Evolutionary conservation across 495 filamentous ascomycete genomes (phyloP).

Genomic region (Podospora pseudopauciseta): DNA sequence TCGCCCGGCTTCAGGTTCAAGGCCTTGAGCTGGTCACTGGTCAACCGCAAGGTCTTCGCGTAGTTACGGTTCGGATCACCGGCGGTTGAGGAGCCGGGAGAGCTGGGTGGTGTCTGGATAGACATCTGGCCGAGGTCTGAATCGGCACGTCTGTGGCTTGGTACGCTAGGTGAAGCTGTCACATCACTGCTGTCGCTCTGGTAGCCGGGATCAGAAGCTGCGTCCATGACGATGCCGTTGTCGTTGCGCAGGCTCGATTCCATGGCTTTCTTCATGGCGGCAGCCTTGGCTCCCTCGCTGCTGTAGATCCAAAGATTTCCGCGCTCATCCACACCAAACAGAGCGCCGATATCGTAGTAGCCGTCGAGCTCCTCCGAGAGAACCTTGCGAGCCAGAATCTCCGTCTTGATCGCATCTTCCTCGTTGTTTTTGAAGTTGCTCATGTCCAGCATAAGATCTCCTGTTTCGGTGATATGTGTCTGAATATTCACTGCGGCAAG

Average conservation of each 20-base stretch:
- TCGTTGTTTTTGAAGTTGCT: conserved; percentile 91
- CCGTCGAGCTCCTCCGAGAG: conserved; percentile 92
- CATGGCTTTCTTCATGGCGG: conserved; percentile 50
- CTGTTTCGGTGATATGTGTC: conserved; percentile 82
- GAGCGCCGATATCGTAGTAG: conserved; percentile 89
- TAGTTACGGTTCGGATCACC: conserved; percentile 78
- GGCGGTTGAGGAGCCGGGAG: conserved; percentile 57
- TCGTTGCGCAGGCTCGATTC: conserved; percentile 43
- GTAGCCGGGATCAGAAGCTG: conserved; percentile 88
- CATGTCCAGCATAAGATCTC: conserved; percentile 99
- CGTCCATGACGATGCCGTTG: conserved; percentile 59
- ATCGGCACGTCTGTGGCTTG: conserved; percentile 50
- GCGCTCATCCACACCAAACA: conserved; percentile 91
- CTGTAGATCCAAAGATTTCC: conserved; percentile 99
- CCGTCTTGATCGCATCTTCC: conserved; percentile 84
- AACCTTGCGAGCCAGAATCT: conserved; percentile 91
- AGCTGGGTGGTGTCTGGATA: conserved; percentile 71
- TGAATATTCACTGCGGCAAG: conserved; percentile 86
- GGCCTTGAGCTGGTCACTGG: conserved; percentile 89
- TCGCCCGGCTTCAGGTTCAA: conserved; percentile 76
- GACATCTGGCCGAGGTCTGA: conserved; percentile 67
- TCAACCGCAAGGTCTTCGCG: conserved; percentile 94
- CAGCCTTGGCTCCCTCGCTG: conserved; percentile 91
- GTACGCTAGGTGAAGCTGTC: conserved; percentile 36
- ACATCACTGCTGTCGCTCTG: conserved; percentile 66